phyloP scores from a whole-genome alignment of 768 basidiomycete genomes.

The Lactifluus pinguis region DNA sequence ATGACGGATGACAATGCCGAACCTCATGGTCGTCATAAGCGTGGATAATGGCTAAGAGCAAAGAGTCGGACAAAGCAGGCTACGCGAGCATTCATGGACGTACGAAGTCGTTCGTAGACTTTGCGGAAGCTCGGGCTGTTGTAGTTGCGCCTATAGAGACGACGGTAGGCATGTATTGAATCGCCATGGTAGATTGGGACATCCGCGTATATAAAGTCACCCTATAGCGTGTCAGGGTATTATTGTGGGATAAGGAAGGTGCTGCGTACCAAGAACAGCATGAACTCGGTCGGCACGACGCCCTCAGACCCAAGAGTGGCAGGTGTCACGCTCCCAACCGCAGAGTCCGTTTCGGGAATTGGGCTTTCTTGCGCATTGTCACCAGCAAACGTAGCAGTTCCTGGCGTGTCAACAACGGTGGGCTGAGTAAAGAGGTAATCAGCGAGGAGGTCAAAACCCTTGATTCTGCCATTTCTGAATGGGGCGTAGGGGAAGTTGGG shows the following conservation, averaged over 20 bases:
- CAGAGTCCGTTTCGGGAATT: neutral
- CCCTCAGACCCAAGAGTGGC: neutral
- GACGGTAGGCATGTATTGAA: constrained; percentile 46
- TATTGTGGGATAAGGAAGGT: neutral
- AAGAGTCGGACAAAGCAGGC: neutral
- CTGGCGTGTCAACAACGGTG: constrained; percentile 4
- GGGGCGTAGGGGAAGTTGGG: constrained; percentile 71
- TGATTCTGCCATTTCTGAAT: constrained; percentile 41
- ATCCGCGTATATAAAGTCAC: constrained; percentile 72
- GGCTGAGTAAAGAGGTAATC: constrained; percentile 37
- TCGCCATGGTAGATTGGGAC: constrained; percentile 57
- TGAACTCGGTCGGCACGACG: constrained; percentile 40
- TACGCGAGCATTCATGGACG: constrained; percentile 24
- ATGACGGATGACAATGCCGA: neutral
- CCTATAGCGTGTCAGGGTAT: constrained; percentile 22
- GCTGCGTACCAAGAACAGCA: constrained; percentile 44
- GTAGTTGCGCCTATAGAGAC: constrained; percentile 61
- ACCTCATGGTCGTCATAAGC: constrained; percentile 72
- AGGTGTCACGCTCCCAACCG: constrained; percentile 4
- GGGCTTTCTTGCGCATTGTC: constrained; percentile 5
- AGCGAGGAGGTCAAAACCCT: constrained; percentile 57
- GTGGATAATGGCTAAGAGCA: constrained; percentile 44
- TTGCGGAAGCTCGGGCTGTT: constrained; percentile 54
- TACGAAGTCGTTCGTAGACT: constrained; percentile 62
- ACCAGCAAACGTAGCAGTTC: neutral